phyloP scores from a whole-genome alignment of 805 yeast species.

The Starmerella gropengiesseri region DNA sequence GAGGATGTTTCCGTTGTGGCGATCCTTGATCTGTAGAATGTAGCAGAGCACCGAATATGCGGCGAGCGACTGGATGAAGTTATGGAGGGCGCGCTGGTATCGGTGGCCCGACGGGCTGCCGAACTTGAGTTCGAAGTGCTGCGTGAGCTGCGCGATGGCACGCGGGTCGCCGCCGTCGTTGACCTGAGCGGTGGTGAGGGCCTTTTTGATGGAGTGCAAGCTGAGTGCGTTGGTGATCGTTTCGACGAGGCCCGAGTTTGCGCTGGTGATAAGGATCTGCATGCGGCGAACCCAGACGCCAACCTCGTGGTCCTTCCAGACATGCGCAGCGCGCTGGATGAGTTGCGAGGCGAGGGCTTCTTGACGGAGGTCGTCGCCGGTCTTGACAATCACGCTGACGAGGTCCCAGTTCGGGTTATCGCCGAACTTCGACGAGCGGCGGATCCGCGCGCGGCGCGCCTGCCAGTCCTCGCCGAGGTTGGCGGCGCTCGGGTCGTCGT shows the following conservation, averaged over 20 bases:
- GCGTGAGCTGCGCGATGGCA: slow-evolving; percentile 57
- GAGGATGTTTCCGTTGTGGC: slow-evolving; percentile 97
- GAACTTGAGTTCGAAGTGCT: slow-evolving; percentile 66
- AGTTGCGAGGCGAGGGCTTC: slow-evolving; percentile 97
- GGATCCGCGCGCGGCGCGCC: slow-evolving; percentile 66
- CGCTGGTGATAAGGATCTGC: slow-evolving; percentile 85
- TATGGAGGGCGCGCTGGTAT: slow-evolving; percentile 67
- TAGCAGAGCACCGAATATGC: slow-evolving; percentile 90
- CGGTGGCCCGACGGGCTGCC: slow-evolving; percentile 46
- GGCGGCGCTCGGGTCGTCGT: slow-evolving; percentile 37
- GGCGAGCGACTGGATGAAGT: slow-evolving; percentile 78
- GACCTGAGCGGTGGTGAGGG: slow-evolving; percentile 60
- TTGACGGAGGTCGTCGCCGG: slow-evolving; percentile 90
- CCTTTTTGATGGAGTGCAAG: slow-evolving; percentile 86
- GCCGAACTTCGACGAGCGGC: slow-evolving; percentile 69
- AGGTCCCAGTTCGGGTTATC: slow-evolving; percentile 88
- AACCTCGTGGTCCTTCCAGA: slow-evolving; percentile 63
- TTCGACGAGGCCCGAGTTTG: slow-evolving; percentile 84
- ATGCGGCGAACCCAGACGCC: slow-evolving; percentile 86
- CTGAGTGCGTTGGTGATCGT: slow-evolving; percentile 92
- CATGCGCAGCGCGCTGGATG: slow-evolving; percentile 72
- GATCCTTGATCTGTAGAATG: slow-evolving; percentile 83
- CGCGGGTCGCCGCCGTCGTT: slow-evolving; percentile 47
- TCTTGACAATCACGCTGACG: slow-evolving; percentile 89
- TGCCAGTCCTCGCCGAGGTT: slow-evolving; percentile 91